Base-by-base conservation (phyloP, 805 yeast genomes). In the Schwanniomyces occidentalis region DNA sequence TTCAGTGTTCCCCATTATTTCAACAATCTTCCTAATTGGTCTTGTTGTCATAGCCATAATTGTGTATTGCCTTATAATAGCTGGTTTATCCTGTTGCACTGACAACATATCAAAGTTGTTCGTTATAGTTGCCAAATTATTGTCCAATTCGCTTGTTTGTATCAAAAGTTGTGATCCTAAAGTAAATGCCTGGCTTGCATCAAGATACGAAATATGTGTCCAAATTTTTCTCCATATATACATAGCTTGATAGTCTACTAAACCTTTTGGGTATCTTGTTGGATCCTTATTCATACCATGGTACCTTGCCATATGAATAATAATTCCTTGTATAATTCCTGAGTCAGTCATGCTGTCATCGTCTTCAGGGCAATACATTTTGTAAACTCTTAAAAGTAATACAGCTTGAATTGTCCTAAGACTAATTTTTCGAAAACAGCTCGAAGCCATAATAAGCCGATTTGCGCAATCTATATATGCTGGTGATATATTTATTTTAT, bases 201-300 rank as follows among this genome's bases (percentile, higher is more conserved):
- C 39, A 10, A 35, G 16, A 22, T 39, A 39, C 20, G 19, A 27
- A 7, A 39, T 16, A n/a, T 17, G 27, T 6, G 29, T 25, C 42
- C 42, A 39, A 4, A 26, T 31, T 16, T 35, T 39, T 35, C 36
- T 39, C 42, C 42, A 39, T 16, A 28, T 23, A 27, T 34, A 24
- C 16, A 17, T 35, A 8, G 24, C 30, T 3, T 27, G 23, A 6
- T 24, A 9, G 13, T 24, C 16, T 15, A 39, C 13, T 10, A 24
- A 16, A 15, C 16, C n/a, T 8, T n/a, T 14, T 5, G 35, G 30
- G 16, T 17, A 30, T 2, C 12, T 21, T 3, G 8, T 6, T 4
- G 42, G 42, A 15, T 34, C 29, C 27, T 15, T 34, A 14, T 34
- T 20, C 20, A 39, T 22, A 3, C 42, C 42, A 27, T 25, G 32